Conservation (phyloP, 2,329 filamentous ascomycete species). For the Knufia fluminis region DNA sequence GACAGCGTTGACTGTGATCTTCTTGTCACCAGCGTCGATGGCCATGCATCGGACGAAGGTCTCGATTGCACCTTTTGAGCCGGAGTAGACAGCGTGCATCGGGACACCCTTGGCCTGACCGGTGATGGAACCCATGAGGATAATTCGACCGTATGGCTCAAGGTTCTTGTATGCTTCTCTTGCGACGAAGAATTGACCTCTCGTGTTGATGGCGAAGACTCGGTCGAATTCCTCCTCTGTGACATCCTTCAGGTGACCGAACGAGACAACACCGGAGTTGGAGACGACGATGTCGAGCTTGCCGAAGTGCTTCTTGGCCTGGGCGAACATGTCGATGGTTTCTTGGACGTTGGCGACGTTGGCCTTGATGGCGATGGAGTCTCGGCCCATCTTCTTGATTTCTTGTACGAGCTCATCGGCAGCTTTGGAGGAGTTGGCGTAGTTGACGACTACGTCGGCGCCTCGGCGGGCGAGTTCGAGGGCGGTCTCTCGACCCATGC, state of each 20-base stretch:
- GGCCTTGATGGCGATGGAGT: constrained; percentile 57
- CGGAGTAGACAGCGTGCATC: constrained; percentile 65
- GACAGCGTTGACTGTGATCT: constrained; percentile 59
- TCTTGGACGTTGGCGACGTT: constrained; percentile 57
- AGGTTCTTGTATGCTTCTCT: constrained; percentile 65
- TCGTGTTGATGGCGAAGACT: constrained; percentile 59
- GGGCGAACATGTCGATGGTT: constrained; percentile 54
- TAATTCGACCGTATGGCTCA: constrained; percentile 59
- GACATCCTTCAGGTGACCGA: constrained; percentile 60
- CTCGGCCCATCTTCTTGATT: constrained; percentile 56
- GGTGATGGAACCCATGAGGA: constrained; percentile 63
- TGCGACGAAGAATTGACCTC: constrained; percentile 68
- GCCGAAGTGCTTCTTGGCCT: constrained; percentile 55
- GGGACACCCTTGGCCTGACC: constrained; percentile 58
- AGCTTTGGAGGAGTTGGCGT: constrained; percentile 51
- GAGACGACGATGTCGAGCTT: constrained; percentile 57
- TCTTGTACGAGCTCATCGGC: constrained; percentile 57
- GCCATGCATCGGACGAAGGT: constrained; percentile 68
- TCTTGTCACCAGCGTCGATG: constrained; percentile 57
- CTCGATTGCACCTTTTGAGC: constrained; percentile 66
- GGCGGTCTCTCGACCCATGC: constrained; percentile 35
- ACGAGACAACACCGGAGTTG: constrained; percentile 51
- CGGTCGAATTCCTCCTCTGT: constrained; percentile 63
- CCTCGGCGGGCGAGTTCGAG: constrained; percentile 33
- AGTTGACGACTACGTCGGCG: constrained; percentile 34